Evolutionary conservation across 2,329 filamentous ascomycete genomes (phyloP).

Genomic region (Thielaviopsis ethacetica): DNA sequence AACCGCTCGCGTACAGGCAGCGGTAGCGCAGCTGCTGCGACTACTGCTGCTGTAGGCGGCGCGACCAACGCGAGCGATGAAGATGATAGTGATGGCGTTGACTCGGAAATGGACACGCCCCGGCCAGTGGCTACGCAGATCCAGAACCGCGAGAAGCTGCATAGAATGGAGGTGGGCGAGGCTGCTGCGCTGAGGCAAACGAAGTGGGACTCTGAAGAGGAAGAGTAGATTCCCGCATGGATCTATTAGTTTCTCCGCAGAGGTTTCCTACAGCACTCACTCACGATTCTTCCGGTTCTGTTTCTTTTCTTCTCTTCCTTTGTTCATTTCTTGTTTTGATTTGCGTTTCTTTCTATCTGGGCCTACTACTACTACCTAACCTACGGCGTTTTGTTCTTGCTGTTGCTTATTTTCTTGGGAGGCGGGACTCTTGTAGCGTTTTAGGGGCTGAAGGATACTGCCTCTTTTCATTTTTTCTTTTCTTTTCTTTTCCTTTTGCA

Average conservation of each 20-base stretch:
- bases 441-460: background rate
- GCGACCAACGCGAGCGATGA: conserved; percentile 24
- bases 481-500: background rate
- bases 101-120: conserved; percentile 27
- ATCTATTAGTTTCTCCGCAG: background rate
- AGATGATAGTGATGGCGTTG: conserved; percentile 21
- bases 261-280: no score
- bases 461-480: background rate
- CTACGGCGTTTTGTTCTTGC: background rate
- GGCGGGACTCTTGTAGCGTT: background rate
- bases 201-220: conserved; percentile 24
- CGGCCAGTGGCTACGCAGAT: conserved; percentile 26
- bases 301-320: background rate
- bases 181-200: conserved; percentile 32
- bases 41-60: background rate
- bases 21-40: no score
- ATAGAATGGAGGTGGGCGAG: conserved; percentile 44
- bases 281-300: background rate
- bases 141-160: conserved; percentile 34
- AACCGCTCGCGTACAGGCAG: background rate
- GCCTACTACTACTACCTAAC: no score
- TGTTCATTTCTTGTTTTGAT: background rate
- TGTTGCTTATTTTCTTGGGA: background rate
- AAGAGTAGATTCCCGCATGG: conserved; percentile 17
- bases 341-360: background rate